phyloP scores from a whole-genome alignment of 2,329 filamentous ascomycete species.

The Aspergillus oerlinghausenensis region DNA sequence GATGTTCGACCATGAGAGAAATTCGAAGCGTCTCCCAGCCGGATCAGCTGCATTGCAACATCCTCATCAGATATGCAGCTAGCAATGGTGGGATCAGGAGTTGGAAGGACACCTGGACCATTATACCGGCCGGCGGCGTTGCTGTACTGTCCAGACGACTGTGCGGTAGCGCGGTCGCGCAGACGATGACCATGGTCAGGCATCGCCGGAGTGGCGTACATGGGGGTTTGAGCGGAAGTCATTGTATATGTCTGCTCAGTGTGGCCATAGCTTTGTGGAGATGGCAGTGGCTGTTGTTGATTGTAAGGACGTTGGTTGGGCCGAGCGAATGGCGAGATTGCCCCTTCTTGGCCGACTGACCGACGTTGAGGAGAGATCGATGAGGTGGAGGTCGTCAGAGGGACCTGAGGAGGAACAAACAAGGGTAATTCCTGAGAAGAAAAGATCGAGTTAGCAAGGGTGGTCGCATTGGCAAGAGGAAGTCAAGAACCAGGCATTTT shows the following conservation, averaged over 20 bases:
- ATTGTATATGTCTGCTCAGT: conserved; percentile 39
- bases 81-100: conserved; percentile 92
- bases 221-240: conserved; percentile 29
- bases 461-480: conserved; percentile 13
- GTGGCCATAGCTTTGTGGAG: conserved; percentile 71
- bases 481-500: conserved; percentile 14
- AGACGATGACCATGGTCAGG: conserved; percentile 59
- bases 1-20: conserved; percentile 90
- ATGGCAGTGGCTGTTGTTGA: conserved; percentile 72
- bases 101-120: conserved; percentile 67
- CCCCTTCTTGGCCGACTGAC: conserved; percentile 66
- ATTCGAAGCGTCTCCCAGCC: conserved; percentile 88
- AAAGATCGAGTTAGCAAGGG: conserved; percentile 10
- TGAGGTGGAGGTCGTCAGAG: conserved; percentile 91
- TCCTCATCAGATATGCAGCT: conserved; percentile 98
- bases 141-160: conserved; percentile 38
- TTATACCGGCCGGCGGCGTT: conserved; percentile 35
- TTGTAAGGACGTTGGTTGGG: conserved; percentile 74
- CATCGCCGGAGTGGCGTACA: conserved; percentile 59
- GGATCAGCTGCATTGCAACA: conserved; percentile 94
- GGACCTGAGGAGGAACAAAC: conserved; percentile 91
- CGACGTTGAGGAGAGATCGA: conserved; percentile 89
- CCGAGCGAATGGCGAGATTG: conserved; percentile 65
- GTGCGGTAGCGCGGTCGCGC: conserved; percentile 59
- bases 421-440: conserved; percentile 77